Evolutionary conservation across 805 yeast genomes (phyloP), one percentile per base, ranked within the genome.

Genomic region (Saturnispora serradocipensis): DNA sequence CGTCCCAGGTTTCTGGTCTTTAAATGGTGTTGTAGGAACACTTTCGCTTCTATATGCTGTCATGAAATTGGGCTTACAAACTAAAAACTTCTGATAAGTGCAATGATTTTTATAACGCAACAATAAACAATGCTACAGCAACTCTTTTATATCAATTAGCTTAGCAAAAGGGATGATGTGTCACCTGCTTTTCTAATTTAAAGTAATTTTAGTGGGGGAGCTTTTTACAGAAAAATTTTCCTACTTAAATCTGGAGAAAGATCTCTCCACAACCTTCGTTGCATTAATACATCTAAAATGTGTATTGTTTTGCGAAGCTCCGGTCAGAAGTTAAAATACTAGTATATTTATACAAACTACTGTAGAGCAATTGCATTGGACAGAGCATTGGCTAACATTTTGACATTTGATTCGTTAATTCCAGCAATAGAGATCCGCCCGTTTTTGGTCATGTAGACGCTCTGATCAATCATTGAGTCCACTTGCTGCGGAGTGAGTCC

Each of bases 1-100:
- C 22, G 99, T 91, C 36, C 99, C 99, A 11, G 99, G 98, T 67
- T 90, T 93, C 68, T 91, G 99, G 71, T 90, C 99, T 43, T 70
- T 75, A 68, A 80, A 91, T 0, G 96, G 82, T 11, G 76, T 80
- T 22, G 98, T 90, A 38, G 76, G 64, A 43, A 87, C 73, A 18
- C 50, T 45, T 3, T 58, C 49, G 36, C 62, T 34, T 4, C 53
- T 11, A 25, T 43, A 48, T 8, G 38, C 43, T 11, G 48, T 39
- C 53, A 50, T 53, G 43, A n/a, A 30, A 38, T 18, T 7, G 22
- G n/a, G 22, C 16, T 8, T 38, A 18, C 20, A 38, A 38, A 30
- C 34, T 30, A 30, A 3, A 30, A 30, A 30, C 15, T 30, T 30
- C 13, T 30, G 13, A 9, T 3, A 30, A 30, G 2, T 30, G n/a